These are phyloP conservation scores for Cyanidioschyzon merolae DNA, from an alignment of 23 red algal genomes.

Conservation along the genomic window DNA sequence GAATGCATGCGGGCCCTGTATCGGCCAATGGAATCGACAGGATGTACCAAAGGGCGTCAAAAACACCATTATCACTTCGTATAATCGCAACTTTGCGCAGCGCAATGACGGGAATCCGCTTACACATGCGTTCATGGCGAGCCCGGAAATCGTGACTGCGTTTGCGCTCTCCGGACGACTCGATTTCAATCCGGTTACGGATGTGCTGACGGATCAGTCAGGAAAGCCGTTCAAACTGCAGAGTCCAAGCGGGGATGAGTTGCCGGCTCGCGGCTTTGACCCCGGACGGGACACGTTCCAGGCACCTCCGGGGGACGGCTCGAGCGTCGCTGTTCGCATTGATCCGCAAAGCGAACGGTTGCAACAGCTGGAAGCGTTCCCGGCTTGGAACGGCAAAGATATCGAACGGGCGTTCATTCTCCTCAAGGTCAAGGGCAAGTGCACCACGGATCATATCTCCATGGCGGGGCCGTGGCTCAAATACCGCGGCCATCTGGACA, in stretches of 20 bases:
- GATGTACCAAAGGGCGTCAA: conserved; percentile 91
- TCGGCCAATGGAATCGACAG: conserved; percentile 95
- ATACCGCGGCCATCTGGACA: conserved; percentile 96
- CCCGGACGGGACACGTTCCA: conserved; percentile 95
- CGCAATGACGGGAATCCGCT: conserved; percentile 94
- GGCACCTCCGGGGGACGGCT: conserved; percentile 56
- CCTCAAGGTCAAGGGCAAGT: conserved; percentile 91
- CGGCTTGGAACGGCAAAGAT: conserved; percentile 85
- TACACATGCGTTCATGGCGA: conserved; percentile 93
- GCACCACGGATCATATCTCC: conserved; percentile 97
- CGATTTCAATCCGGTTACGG: conserved; percentile 76
- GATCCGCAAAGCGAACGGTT: conserved; percentile 49
- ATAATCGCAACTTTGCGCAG: conserved; percentile 97
- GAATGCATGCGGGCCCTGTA: conserved; percentile 98
- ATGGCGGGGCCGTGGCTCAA: conserved; percentile 99
- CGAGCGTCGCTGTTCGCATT: conserved; percentile 34
- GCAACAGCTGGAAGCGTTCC: conserved; percentile 72
- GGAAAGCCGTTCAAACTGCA: conserved; percentile 66
- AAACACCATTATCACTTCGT: conserved; percentile 94
- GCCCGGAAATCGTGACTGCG: conserved; percentile 90
- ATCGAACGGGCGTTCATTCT: conserved; percentile 73
- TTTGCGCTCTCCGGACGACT: conserved; percentile 74
- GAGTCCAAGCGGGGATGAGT: conserved; percentile 58
- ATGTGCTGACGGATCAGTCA: conserved; percentile 56
- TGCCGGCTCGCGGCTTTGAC: conserved; percentile 74